Evolutionary conservation across 2,329 filamentous ascomycete species (phyloP), one percentile per base, ranked within the genome.

Genomic region (Calonectria montana): DNA sequence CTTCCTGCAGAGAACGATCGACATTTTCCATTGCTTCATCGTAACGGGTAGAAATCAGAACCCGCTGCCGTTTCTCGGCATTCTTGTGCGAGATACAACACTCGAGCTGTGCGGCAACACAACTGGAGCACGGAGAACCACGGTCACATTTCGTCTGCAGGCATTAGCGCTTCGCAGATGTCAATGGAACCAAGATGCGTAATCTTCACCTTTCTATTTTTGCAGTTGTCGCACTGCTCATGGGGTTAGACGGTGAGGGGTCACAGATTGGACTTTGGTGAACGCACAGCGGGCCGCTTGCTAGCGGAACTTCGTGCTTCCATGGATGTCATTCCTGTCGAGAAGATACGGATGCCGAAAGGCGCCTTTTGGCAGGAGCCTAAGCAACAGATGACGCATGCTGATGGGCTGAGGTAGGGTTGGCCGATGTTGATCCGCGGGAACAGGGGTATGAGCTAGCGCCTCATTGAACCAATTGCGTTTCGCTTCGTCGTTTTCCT

Each of bases 221-320:
- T 65, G 43, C 62, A 65, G 15, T 65, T 65, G 23, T 53, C 62
- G 18, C 62, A 65, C 45, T 65, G 15, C n/a, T 27, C 59, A 31
- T n/a, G 15, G n/a, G 2, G 23, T 59, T 15, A 59, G 35, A 12
- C 5, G 15, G 16, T 10, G n/a, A 27, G 8, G 7, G 25, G 21
- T 10, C 5, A 5, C 48, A 21, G 6, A 27, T 12, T n/a, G 16
- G n/a, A 21, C 12, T 35, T 35, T 13, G 9, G 50, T 21, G 21
- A 9, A 35, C 50, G 35, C 50, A 55, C 50, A 15, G 50, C 50
- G 12, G 50, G 50, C 7, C 50, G 50, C 50, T 35, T 55, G 6
- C 43, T n/a, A 12, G 12, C 18, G 7, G 50, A 31, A n/a, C 18
- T 35, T 16, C 25, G 21, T n/a, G 27, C 27, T n/a, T 35, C 50